Evolutionary conservation across 2,329 filamentous ascomycete species (phyloP).

Genomic region (Verticillium albo-atrum): DNA sequence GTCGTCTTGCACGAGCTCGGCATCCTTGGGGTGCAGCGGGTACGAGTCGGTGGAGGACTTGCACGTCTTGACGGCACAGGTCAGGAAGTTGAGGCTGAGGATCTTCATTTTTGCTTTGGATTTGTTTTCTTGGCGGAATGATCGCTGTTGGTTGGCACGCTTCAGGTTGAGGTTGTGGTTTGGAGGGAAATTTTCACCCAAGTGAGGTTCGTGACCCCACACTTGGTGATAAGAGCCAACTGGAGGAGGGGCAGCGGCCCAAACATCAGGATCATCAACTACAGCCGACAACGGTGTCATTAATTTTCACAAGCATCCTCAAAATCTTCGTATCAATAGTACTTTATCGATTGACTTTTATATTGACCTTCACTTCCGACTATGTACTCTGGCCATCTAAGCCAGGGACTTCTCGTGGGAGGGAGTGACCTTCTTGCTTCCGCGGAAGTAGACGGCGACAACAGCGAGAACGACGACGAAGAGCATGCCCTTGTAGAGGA

Average conservation of each 20-base stretch:
- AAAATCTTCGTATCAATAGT: background rate
- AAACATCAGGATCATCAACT: background rate
- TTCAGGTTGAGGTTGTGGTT: background rate
- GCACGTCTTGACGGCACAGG: conserved; percentile 93
- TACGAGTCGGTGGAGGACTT: conserved; percentile 76
- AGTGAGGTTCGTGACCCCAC: background rate
- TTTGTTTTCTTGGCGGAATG: background rate
- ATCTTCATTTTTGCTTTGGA: conserved; percentile 67
- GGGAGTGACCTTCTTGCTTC: conserved; percentile 29
- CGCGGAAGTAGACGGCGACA: conserved; percentile 39
- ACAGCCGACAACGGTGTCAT: background rate
- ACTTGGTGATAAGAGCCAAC: background rate
- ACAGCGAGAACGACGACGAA: conserved; percentile 43
- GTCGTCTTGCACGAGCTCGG: conserved; percentile 81
- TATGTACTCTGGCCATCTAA: conserved; percentile 16
- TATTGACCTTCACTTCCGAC: background rate
- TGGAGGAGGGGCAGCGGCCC: background rate
- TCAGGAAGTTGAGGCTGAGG: conserved; percentile 92
- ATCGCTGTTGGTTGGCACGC: conserved; percentile 3
- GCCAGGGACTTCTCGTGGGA: conserved; percentile 40
- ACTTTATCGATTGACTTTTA: conserved; percentile 1
- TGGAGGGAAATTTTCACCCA: background rate
- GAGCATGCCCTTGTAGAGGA: conserved; percentile 46
- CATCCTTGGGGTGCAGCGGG: conserved; percentile 87
- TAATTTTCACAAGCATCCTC: background rate